phyloP scores from a whole-genome alignment of 2,329 filamentous ascomycete species.

The Blumeria hordei region DNA sequence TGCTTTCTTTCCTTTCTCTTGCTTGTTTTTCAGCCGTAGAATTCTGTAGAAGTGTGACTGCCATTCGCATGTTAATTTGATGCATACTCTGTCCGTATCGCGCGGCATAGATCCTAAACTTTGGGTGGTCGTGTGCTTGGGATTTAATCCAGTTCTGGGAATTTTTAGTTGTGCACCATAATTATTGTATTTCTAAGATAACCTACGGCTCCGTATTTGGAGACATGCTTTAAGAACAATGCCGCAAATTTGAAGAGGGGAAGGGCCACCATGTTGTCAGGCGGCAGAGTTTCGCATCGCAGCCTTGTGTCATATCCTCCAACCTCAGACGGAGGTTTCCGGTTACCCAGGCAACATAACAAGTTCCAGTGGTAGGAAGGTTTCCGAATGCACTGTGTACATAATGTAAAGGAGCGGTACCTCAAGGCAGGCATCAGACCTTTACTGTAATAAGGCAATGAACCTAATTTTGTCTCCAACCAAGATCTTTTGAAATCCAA shows the following conservation, averaged over 20 bases:
- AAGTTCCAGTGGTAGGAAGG: no score
- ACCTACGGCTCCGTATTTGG: conserved; percentile 44
- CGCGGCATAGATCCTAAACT: conserved; percentile 35
- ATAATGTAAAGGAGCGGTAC: no score
- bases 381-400: no score
- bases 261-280: conserved; percentile 30
- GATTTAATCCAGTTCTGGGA: conserved; percentile 38
- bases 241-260: conserved; percentile 43
- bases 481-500: no score
- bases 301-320: no score
- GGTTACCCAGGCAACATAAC: no score
- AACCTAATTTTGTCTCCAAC: no score
- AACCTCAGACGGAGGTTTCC: no score
- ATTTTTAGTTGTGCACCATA: no score
- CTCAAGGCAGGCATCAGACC: no score
- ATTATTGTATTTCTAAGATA: background rate
- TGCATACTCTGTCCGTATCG: conserved; percentile 38
- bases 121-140: conserved; percentile 38
- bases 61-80: conserved; percentile 41
- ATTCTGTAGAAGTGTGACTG: conserved; percentile 33
- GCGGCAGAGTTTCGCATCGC: background rate
- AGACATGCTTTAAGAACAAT: conserved; percentile 39
- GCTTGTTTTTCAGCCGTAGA: conserved; percentile 30
- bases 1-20: conserved; percentile 36
- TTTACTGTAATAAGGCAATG: no score